phyloP scores from a whole-genome alignment of 176 grass and related monocot species.

The Avena eriantha region DNA sequence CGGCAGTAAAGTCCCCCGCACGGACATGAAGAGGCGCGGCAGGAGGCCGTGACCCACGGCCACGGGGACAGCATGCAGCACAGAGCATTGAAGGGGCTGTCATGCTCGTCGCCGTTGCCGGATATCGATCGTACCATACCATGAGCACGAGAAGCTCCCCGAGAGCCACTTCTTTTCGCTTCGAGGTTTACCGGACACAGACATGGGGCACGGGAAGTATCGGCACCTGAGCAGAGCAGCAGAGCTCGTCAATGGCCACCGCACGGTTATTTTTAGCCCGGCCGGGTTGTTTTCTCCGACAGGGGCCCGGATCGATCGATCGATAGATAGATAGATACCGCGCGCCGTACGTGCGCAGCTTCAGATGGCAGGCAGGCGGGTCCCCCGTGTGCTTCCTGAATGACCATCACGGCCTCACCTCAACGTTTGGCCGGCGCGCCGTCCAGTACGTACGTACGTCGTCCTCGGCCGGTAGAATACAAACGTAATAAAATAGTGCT shows the following conservation, averaged over 20 bases:
- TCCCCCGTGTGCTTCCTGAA: neutral
- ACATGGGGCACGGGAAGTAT: neutral
- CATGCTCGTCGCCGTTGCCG: neutral
- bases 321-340: neutral
- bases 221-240: neutral
- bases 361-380: constrained; percentile 41
- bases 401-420: neutral
- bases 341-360: neutral
- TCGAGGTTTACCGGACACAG: neutral
- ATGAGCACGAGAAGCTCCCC: neutral
- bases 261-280: constrained; percentile 14
- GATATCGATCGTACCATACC: neutral
- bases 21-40: neutral
- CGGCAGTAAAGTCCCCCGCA: neutral
- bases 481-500: neutral
- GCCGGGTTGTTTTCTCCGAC: neutral
- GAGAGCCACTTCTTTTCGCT: neutral
- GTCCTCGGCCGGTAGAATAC: neutral
- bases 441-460: neutral
- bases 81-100: neutral
- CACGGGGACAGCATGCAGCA: neutral
- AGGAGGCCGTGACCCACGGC: neutral
- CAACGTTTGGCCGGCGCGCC: neutral
- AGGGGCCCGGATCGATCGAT: neutral
- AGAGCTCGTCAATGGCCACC: constrained; percentile 1